Percentiles rank a stretch among this genome's conserved stretches.
These are phyloP conservation scores for Kondoa subrosea DNA, from an alignment of 768 basidiomycete genomes.

Conservation along the genomic window DNA sequence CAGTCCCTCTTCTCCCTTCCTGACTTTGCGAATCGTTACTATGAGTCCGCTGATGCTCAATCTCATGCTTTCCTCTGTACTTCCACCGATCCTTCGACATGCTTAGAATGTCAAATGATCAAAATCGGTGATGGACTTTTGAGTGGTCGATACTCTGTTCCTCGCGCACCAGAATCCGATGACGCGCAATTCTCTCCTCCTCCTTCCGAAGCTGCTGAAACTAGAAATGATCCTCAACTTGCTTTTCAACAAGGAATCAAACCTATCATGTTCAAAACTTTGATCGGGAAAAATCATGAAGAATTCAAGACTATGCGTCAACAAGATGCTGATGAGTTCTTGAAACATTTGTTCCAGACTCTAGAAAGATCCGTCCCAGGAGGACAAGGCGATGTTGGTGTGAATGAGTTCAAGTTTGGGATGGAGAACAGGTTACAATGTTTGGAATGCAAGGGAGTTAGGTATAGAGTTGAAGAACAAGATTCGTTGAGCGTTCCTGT, in stretches of 20 bases:
- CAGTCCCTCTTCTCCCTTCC: slow-evolving; percentile 71
- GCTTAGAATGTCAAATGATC: slow-evolving; percentile 86
- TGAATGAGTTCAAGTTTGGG: slow-evolving; percentile 58
- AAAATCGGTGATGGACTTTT: slow-evolving; percentile 84
- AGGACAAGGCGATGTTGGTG: slow-evolving; percentile 29
- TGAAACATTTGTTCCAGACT: slow-evolving; percentile 58
- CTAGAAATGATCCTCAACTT: slow-evolving; percentile 1
- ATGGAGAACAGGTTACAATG: slow-evolving; percentile 81
- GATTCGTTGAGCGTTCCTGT: slow-evolving; percentile 71
- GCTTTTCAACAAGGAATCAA: slow-evolving; percentile 68
- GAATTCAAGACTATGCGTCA: slow-evolving; percentile 95
- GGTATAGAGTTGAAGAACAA: slow-evolving; percentile 58
- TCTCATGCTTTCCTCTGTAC: slow-evolving; percentile 48
- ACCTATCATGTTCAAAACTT: slow-evolving; percentile 66
- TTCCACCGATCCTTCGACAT: slow-evolving; percentile 55
- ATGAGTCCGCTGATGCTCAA: slow-evolving; percentile 32
- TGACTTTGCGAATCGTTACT: slow-evolving; percentile 58
- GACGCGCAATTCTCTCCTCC: slow-evolving; percentile 3
- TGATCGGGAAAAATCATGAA: slow-evolving; percentile 78
- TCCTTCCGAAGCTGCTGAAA: slow-evolving; percentile 2
- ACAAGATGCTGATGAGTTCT: slow-evolving; percentile 92
- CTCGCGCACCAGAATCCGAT: slow-evolving; percentile 30
- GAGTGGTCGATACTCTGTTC: slow-evolving; percentile 73
- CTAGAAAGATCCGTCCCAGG: slow-evolving; percentile 42
- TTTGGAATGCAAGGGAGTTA: slow-evolving; percentile 53